Base-by-base conservation (phyloP, 2,329 filamentous ascomycete genomes). In the Ascochyta rabiei region DNA sequence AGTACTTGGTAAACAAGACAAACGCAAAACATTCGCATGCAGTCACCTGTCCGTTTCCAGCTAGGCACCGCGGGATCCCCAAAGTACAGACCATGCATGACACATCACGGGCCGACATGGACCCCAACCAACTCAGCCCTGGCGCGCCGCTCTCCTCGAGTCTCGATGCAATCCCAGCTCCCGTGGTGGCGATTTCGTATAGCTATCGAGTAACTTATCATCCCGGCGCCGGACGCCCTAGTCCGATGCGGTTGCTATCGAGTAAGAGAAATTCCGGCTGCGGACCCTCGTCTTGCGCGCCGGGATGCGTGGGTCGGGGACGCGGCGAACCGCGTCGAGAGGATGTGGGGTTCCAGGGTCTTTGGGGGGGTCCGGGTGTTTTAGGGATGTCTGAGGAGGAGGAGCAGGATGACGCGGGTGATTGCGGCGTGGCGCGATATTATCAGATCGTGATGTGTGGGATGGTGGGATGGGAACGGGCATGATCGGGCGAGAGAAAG, bases 201-300 rank as follows among this genome's bases (percentile, higher is more conserved):
- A 48, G 43, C 28, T 41, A 55, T 58, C 43, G 51, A 58, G 56
- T 58, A 58, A 58, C 21, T 3, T 53, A 42, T 46, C 43, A 42
- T 10, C 30, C 15, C 52, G 52, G 52, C 52, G 52, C 41, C 19
- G 3, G 6, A 12, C 24, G 16, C 40, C 33, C 47, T 50, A 44
- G 26, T 9, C 12, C 7, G 26, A 10, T 9, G 7, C 10, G 41
- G 35, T 42, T 50, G 41, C 12, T 13, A 50, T 55, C 41, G 52
- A 55, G 52, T 55, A 55, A 55, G 35, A 55, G 46, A 55, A 55
- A 46, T 44, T 18, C 6, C 19, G 45, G 53, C 37, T 28, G 8
- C n/a, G 24, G 30, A 30, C 46, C 35, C 16, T 53, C n/a, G n/a
- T 26, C 28, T 16, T 41, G 26, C 31, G 12, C 21, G 21, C 21